These are phyloP conservation scores for Cymbopogon flexuosus DNA, from an alignment of 202 grass and related monocot genomes.

Conservation along the genomic window DNA sequence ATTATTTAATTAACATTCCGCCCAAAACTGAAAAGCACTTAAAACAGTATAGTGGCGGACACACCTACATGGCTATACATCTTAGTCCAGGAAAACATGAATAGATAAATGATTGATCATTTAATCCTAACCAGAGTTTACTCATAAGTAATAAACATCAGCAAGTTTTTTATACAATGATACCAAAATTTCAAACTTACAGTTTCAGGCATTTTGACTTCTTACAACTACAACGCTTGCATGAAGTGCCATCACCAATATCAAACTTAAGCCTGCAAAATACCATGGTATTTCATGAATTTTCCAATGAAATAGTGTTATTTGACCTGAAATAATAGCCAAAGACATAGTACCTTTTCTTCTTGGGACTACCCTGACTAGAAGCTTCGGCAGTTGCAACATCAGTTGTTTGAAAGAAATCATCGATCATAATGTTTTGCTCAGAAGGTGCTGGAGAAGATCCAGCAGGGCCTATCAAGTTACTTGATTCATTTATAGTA, in stretches of 20 bases:
- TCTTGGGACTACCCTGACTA: conserved; percentile 70
- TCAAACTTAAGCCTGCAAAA: conserved; percentile 65
- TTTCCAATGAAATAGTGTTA: conserved; percentile 27
- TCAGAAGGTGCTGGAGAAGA: conserved; percentile 34
- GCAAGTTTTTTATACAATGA: background rate
- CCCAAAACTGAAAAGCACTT: conserved; percentile 11
- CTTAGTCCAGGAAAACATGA: background rate
- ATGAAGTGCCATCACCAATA: conserved; percentile 55
- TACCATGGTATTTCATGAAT: conserved; percentile 27
- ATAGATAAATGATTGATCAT: background rate
- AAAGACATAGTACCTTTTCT: conserved; percentile 62
- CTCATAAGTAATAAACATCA: background rate
- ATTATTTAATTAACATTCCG: background rate
- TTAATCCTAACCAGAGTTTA: background rate
- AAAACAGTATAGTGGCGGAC: conserved; percentile 1
- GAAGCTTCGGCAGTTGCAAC: conserved; percentile 25
- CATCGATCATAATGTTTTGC: conserved; percentile 30
- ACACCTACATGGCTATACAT: background rate
- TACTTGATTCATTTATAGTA: conserved; percentile 45
- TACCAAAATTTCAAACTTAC: conserved; percentile 35
- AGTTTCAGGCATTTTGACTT: conserved; percentile 98
- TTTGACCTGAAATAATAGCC: conserved; percentile 20
- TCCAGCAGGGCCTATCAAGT: conserved; percentile 18
- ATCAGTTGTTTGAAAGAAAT: conserved; percentile 28
- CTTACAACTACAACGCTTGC: conserved; percentile 97